Percentiles rank a stretch among this genome's conserved stretches.
These are phyloP conservation scores for Saksenaea oblongispora DNA, from an alignment of 371 early-diverging fungal genomes.

Conservation along the genomic window DNA sequence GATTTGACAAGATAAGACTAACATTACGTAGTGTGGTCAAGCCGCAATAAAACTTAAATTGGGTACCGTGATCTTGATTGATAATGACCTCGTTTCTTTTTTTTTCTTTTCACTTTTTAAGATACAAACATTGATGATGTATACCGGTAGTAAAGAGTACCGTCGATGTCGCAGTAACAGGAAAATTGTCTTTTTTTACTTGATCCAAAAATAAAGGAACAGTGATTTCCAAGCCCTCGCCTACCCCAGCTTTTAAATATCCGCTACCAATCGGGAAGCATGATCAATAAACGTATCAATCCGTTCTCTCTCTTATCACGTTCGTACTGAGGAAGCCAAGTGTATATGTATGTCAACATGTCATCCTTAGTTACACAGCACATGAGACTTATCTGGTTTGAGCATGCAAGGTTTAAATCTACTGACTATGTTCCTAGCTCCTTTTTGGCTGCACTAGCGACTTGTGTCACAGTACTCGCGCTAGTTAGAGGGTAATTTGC, in stretches of 20 bases:
- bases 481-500: too few relatives aligned
- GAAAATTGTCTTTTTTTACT: not conserved
- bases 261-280: conserved; percentile 4
- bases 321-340: not conserved
- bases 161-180: too few relatives aligned
- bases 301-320: not conserved
- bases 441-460: too few relatives aligned
- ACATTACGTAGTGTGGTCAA: not conserved
- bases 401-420: not conserved
- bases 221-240: not conserved
- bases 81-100: not conserved
- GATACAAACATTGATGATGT: too few relatives aligned
- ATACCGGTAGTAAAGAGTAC: too few relatives aligned
- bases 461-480: too few relatives aligned
- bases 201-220: not conserved
- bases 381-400: not conserved
- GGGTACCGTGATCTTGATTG: not conserved
- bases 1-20: conserved; percentile 4
- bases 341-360: not conserved
- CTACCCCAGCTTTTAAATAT: not conserved
- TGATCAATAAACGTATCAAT: not conserved
- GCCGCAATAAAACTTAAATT: conserved; percentile 1
- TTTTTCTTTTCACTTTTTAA: not conserved
- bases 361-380: not conserved
- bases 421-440: not conserved